These are phyloP conservation scores for Micractinium conductrix DNA, from an alignment of 139 green algal species.

Conservation along the genomic window DNA sequence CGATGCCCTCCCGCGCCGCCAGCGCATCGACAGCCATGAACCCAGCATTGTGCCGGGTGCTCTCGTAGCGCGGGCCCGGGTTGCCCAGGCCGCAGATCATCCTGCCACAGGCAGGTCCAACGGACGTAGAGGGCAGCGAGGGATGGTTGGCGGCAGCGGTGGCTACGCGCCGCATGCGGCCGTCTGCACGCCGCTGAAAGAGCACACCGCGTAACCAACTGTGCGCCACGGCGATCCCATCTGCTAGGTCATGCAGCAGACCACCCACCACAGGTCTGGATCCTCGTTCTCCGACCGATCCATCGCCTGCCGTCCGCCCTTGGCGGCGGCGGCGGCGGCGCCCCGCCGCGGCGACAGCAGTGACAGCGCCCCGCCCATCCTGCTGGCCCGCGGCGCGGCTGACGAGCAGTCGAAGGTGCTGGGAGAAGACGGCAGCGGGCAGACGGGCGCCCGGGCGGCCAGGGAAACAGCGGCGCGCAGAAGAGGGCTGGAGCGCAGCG, in stretches of 20 bases:
- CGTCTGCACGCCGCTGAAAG: too few species aligned
- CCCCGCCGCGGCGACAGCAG: conserved; percentile 24
- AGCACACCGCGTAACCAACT: too few species aligned
- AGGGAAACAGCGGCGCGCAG: too few species aligned
- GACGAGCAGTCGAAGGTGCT: too few species aligned
- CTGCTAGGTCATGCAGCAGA: too few species aligned
- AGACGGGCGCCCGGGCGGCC: too few species aligned
- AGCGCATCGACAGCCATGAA: conserved; percentile 88
- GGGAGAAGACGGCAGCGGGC: too few species aligned
- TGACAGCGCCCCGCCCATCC: conserved; percentile 26
- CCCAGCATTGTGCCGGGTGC: conserved; percentile 90
- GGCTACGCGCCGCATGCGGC: not conserved
- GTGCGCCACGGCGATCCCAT: too few species aligned
- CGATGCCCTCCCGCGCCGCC: conserved; percentile 59
- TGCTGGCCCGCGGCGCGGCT: too few species aligned
- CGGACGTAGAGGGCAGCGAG: too few species aligned
- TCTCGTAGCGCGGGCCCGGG: conserved; percentile 73
- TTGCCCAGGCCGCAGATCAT: conserved; percentile 85
- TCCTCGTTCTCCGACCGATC: conserved; percentile 14
- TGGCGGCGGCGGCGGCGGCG: not conserved
- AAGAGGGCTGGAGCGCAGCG: too few species aligned
- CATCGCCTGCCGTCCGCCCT: not conserved
- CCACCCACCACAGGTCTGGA: conserved; percentile 44
- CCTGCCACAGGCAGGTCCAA: conserved; percentile 35
- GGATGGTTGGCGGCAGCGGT: not conserved